A percentile compares a stretch with the other conserved stretches of the same genome.
Conservation (phyloP, 345 rosid genomes). For the Noccaea caerulescens region DNA sequence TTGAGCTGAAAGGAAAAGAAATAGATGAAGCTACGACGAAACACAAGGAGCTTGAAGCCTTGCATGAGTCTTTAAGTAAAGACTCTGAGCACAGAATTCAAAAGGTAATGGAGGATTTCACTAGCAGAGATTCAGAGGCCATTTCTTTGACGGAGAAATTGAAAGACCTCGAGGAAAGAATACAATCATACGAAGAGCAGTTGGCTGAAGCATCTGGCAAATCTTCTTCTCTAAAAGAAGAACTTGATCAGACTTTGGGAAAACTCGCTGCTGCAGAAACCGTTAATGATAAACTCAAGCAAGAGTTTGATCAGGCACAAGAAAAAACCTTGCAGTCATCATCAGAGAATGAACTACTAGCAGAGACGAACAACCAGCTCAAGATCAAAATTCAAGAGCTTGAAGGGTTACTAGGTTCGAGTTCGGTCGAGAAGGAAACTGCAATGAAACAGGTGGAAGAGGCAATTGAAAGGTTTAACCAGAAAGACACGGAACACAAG, state of each 20-base stretch:
- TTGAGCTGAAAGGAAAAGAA: slow-evolving; percentile 57
- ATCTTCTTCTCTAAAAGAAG: slow-evolving; percentile 67
- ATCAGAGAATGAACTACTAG: slow-evolving; percentile 70
- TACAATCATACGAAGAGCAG: slow-evolving; percentile 65
- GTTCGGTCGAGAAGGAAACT: slow-evolving; percentile 71
- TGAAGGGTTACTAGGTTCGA: slow-evolving; percentile 60
- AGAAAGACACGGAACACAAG: slow-evolving; percentile 60
- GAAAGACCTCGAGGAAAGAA: slow-evolving; percentile 62
- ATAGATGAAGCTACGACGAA: slow-evolving; percentile 61
- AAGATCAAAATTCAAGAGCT: slow-evolving; percentile 75
- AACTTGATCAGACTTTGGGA: slow-evolving; percentile 59
- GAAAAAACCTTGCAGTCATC: slow-evolving; percentile 59
- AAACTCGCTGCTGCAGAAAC: slow-evolving; percentile 65
- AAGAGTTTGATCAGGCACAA: slow-evolving; percentile 60
- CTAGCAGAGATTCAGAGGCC: slow-evolving; percentile 75
- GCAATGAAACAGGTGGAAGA: slow-evolving; percentile 60
- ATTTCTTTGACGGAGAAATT: slow-evolving; percentile 66
- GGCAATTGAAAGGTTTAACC: slow-evolving; percentile 53
- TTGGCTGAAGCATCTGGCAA: slow-evolving; percentile 57
- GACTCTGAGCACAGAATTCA: slow-evolving; percentile 71
- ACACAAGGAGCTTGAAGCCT: slow-evolving; percentile 67
- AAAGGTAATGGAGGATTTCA: slow-evolving; percentile 61
- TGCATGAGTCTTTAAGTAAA: slow-evolving; percentile 57
- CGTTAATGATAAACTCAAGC: slow-evolving; percentile 64
- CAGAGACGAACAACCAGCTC: slow-evolving; percentile 81